These are phyloP conservation scores for Sistotremastrum niveocremeum DNA, from an alignment of 768 basidiomycete genomes.

Conservation along the genomic window DNA sequence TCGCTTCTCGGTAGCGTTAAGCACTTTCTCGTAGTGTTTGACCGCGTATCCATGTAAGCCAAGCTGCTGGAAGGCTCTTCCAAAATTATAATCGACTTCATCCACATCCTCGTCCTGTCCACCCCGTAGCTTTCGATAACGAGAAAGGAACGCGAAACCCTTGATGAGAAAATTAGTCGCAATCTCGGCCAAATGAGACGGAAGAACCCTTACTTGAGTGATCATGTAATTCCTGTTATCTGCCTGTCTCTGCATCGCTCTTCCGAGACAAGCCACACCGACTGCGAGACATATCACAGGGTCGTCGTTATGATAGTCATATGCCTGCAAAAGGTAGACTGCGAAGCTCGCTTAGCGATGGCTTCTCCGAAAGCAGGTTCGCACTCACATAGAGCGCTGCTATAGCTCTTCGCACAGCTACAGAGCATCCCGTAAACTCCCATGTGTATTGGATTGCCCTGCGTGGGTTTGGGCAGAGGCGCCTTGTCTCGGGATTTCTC, in stretches of 20 bases:
- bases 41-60: slow-evolving; percentile 74
- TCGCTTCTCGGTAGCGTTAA: slow-evolving; percentile 44
- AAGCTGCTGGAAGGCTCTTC: slow-evolving; percentile 83
- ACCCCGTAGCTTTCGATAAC: slow-evolving; percentile 58
- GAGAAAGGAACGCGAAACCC: slow-evolving; percentile 75
- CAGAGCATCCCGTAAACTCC: slow-evolving; percentile 75
- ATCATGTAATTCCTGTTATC: slow-evolving; percentile 90
- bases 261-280: slow-evolving; percentile 73
- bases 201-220: slow-evolving; percentile 35
- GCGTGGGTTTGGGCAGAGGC: slow-evolving; percentile 34
- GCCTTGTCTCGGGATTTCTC: slow-evolving; percentile 8
- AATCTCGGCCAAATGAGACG: not conserved
- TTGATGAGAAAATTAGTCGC: slow-evolving; percentile 15
- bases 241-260: slow-evolving; percentile 86
- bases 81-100: slow-evolving; percentile 92
- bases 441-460: slow-evolving; percentile 56
- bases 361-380: not conserved
- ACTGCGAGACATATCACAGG: slow-evolving; percentile 76
- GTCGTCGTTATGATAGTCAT: slow-evolving; percentile 72
- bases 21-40: slow-evolving; percentile 68
- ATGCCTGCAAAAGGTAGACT: slow-evolving; percentile 87
- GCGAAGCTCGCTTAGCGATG: not conserved
- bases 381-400: slow-evolving; percentile 76
- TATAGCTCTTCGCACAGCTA: slow-evolving; percentile 75
- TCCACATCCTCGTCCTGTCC: slow-evolving; percentile 29